Evolutionary conservation across 371 early-diverging fungal species (phyloP), one percentile per base, ranked within the genome.

Genomic region (Actinomucor elegans): DNA sequence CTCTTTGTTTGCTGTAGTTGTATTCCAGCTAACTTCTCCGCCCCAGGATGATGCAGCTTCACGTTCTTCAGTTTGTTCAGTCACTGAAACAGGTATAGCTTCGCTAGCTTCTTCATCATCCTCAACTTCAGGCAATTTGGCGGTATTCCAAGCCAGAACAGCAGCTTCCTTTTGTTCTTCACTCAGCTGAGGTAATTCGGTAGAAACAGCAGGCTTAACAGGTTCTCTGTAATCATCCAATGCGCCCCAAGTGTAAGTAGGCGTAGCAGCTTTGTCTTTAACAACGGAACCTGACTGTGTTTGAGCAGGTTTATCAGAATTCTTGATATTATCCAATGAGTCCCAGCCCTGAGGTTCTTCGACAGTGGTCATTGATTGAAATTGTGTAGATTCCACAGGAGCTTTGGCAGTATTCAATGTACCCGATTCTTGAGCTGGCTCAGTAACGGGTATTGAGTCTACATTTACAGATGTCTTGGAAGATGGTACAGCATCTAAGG

Each of bases 231-330:
- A 26, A 15, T 48, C 48, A 15, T 48, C 36, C 21, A 48, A 36
- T 6, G 48, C 34, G 0, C 37, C 48, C 48, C 48, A 48, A 11
- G 48, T 48, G 8, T 48, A 48, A 1, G 18, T 27, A 26, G 48
- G 37, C 17, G 33, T 12, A n/a, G 34, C 5, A 34, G 37, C 4
- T 18, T 32, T 46, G 10, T 46, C 11, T 20, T 32, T n/a, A 20
- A 27, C 44, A 8, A 2, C 28, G 15, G 20, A 12, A 23, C 12
- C 5, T 37, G 37, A 6, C 10, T 37, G 20, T 1, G 6, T 7
- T 9, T 15, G 9, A 23, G 8, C 10, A 40, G 40, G 21, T 23
- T 40, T 20, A 5, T 40, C 24, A 40, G 40, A 24, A 2, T 40
- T n/a, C 40, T 40, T 24, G 15, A 10, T 23, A 20, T 40, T 24